A percentile compares a stretch with the other conserved stretches of the same genome.
These are phyloP conservation scores for Pichia cactophila DNA, from an alignment of 1,139 yeast genomes.

Conservation along the genomic window DNA sequence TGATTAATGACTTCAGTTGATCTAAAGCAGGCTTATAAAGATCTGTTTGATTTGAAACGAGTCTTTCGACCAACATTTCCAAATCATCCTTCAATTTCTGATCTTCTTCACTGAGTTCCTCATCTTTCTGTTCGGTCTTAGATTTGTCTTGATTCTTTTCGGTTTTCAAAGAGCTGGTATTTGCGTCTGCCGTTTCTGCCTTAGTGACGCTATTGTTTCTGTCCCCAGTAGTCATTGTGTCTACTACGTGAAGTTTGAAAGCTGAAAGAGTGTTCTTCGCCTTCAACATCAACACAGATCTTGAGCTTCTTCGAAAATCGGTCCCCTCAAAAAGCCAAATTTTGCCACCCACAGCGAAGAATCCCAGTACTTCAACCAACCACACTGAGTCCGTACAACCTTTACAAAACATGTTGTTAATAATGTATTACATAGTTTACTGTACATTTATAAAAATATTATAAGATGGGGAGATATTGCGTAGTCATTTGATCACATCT, in stretches of 20 bases:
- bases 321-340: neutral
- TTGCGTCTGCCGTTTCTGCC: neutral
- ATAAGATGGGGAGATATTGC: neutral
- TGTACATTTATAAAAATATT: neutral
- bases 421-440: neutral
- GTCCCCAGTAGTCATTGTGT: neutral
- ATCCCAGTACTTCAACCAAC: neutral
- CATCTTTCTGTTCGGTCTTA: constrained; percentile 34
- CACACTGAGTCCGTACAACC: neutral
- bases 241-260: neutral
- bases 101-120: constrained; percentile 92
- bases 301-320: neutral
- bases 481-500: neutral
- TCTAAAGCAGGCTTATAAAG: constrained; percentile 55
- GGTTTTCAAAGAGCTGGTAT: neutral
- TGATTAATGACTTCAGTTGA: constrained; percentile 67
- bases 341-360: neutral
- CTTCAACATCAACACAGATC: neutral
- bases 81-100: constrained; percentile 79
- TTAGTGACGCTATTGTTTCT: neutral
- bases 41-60: constrained; percentile 42
- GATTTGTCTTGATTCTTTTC: constrained; percentile 1
- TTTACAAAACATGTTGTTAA: neutral
- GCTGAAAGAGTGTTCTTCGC: neutral
- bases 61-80: constrained; percentile 77